These are phyloP conservation scores for Leonotis leonurus DNA, from an alignment of 257 asterid species.

Conservation along the genomic window DNA sequence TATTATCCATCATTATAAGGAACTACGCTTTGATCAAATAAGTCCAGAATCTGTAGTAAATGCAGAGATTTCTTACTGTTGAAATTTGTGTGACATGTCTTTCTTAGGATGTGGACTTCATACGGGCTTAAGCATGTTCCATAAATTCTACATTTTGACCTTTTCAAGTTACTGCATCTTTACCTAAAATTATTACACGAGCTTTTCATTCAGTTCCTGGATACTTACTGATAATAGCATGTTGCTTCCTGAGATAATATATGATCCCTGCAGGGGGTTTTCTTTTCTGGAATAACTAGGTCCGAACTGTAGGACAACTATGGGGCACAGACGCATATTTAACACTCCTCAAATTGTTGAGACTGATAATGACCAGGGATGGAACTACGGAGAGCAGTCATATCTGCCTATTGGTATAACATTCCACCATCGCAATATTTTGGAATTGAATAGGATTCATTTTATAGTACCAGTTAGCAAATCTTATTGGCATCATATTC, in stretches of 20 bases:
- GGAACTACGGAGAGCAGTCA: constrained; percentile 54
- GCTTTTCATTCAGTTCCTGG: neutral
- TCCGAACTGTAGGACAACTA: constrained; percentile 16
- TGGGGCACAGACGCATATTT: constrained; percentile 67
- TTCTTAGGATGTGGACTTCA: too few species aligned
- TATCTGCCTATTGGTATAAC: constrained; percentile 49
- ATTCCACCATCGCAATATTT: neutral
- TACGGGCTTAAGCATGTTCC: too few species aligned
- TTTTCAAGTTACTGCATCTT: neutral
- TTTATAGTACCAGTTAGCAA: neutral
- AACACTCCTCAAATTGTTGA: constrained; percentile 49
- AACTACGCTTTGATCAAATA: neutral
- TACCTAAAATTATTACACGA: neutral
- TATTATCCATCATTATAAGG: neutral
- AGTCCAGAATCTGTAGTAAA: neutral
- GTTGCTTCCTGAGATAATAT: constrained; percentile 13
- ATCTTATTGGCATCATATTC: neutral
- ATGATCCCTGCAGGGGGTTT: constrained; percentile 27
- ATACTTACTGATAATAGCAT: neutral
- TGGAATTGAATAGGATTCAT: neutral
- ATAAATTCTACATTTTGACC: too few species aligned
- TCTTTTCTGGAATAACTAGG: constrained; percentile 5
- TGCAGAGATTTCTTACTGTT: neutral
- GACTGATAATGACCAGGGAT: constrained; percentile 53
- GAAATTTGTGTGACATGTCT: neutral